Base-by-base conservation (phyloP, 805 yeast genomes). In the Starmerella roubikii region DNA sequence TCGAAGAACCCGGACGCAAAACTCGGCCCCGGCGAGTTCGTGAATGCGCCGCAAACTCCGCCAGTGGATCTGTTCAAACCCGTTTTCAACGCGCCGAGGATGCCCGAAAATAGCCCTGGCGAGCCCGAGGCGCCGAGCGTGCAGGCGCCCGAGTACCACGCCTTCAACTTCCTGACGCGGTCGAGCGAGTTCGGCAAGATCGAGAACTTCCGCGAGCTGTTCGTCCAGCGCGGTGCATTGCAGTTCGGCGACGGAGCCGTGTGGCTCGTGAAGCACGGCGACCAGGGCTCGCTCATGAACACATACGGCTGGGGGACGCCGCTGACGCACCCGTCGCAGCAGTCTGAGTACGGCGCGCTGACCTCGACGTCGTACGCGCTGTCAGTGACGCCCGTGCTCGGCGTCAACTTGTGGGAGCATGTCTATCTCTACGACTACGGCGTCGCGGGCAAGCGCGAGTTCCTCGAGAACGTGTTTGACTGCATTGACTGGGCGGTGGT, bases 221-320 rank as follows among this genome's bases (percentile, higher is more conserved):
- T 88, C 32, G 53, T 84, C 45, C 72, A 75, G 50, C 75, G 93
- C 2, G 84, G 85, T 13, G 61, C 65, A 32, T 72, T 83, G 10
- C 75, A 82, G 49, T 78, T 82, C 48, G 97, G 97, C 37, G 93
- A 85, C 58, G 98, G 98, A 2, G 74, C 68, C 54, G 76, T 85
- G n/a, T 91, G 98, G 97, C 64, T 91, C 20, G 79, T 88, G 21
- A 82, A 82, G 34, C 49, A 47, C 25, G 40, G 42, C 17, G 32
- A 66, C 19, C 65, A 84, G 48, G 36, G 36, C 21, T 76, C 73
- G 30, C 66, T 91, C 6, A 63, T 85, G 42, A 88, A 88, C 66
- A 85, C 97, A 9, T 91, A 88, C 62, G 84, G 85, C 56, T 74
- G 82, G 30, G 96, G 96, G n/a, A 68, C 81, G 11, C 93, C 94